A percentile compares a stretch with the other conserved stretches of the same genome.
Conservation (phyloP, 768 basidiomycete genomes). For the Lentinula raphanica region DNA sequence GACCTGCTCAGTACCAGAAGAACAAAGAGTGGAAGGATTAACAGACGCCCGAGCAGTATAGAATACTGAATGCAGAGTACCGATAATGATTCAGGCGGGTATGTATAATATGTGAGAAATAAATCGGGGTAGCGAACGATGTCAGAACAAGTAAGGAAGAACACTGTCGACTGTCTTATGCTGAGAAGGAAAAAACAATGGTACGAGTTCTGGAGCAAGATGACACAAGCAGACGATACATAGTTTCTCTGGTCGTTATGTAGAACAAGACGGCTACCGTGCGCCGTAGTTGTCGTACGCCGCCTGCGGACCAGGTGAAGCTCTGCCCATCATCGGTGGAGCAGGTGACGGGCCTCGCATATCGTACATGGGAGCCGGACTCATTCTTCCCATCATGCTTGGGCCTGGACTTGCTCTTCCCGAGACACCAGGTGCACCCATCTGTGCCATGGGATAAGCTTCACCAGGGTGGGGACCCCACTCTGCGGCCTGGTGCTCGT, state of each 20-base stretch:
- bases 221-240: not conserved
- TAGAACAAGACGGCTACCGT: slow-evolving; percentile 15
- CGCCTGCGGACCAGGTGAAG: slow-evolving; percentile 42
- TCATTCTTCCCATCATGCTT: slow-evolving; percentile 24
- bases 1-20: not conserved
- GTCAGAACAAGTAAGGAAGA: not conserved
- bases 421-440: slow-evolving; percentile 25
- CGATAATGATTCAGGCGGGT: not conserved
- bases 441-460: slow-evolving; percentile 73
- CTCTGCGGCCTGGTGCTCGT: slow-evolving; percentile 31
- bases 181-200: not conserved
- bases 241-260: not conserved
- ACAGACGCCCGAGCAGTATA: not conserved
- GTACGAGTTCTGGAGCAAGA: not conserved
- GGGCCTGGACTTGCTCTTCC: slow-evolving; percentile 34
- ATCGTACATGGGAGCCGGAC: slow-evolving; percentile 14
- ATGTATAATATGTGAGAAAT: not conserved
- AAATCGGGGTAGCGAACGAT: not conserved
- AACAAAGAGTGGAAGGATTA: slow-evolving; percentile 1
- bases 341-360: slow-evolving; percentile 27
- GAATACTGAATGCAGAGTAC: not conserved
- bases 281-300: slow-evolving; percentile 34
- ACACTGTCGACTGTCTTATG: not conserved
- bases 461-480: slow-evolving; percentile 36
- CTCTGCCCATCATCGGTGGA: slow-evolving; percentile 31